These are phyloP conservation scores for Phytophthora tentaculata DNA, from an alignment of 352 stramenopile genomes.

Conservation along the genomic window DNA sequence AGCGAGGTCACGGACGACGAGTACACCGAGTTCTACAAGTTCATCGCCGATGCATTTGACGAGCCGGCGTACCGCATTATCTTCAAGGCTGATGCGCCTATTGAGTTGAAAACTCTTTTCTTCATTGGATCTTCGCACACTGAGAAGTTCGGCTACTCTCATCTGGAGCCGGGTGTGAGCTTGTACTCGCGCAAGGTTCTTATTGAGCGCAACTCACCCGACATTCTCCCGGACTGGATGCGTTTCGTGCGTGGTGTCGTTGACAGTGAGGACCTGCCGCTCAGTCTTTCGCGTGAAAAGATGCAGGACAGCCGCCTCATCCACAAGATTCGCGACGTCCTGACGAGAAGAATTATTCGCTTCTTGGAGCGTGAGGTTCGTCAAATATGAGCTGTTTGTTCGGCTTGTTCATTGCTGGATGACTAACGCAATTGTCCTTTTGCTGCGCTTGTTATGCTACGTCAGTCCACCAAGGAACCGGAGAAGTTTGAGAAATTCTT, in stretches of 20 bases:
- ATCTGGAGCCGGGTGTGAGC: conserved; percentile 96
- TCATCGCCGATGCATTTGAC: conserved; percentile 96
- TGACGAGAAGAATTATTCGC: conserved; percentile 94
- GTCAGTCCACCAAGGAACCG: conserved; percentile 92
- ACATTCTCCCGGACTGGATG: conserved; percentile 99
- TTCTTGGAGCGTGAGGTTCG: conserved; percentile 81
- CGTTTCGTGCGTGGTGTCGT: conserved; percentile 89
- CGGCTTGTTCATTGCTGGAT: background rate
- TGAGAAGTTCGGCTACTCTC: conserved; percentile 96
- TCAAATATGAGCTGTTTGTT: background rate
- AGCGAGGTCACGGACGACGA: conserved; percentile 96
- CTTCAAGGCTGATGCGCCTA: conserved; percentile 98
- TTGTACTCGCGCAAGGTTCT: conserved; percentile 99
- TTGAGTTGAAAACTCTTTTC: conserved; percentile 98
- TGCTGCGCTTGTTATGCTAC: background rate
- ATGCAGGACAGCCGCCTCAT: conserved; percentile 98
- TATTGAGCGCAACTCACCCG: conserved; percentile 97
- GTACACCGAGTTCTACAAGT: conserved; percentile 98
- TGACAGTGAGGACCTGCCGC: conserved; percentile 99
- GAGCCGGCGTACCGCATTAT: conserved; percentile 95
- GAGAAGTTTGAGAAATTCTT: conserved; percentile 99
- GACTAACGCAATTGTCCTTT: too few relatives aligned
- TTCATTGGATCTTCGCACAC: conserved; percentile 97
- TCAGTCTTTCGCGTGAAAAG: conserved; percentile 99
- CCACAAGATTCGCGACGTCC: conserved; percentile 95